A percentile compares a stretch with the other conserved stretches of the same genome.
Evolutionary conservation across 2,329 filamentous ascomycete species (phyloP).

Genomic region (Penicillium aurantiogriseum): DNA sequence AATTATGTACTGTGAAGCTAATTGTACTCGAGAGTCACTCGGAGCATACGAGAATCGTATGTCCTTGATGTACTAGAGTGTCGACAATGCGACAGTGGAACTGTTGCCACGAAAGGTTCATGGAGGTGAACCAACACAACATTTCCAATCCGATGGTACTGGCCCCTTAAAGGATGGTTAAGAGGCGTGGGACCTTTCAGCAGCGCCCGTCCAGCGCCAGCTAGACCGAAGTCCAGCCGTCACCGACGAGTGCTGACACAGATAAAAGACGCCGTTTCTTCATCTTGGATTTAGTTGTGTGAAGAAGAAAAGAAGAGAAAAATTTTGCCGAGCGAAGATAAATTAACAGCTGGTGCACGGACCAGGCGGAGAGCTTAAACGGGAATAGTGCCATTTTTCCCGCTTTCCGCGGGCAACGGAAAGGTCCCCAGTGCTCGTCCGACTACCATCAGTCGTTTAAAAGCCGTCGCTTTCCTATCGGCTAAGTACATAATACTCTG

Average conservation of each 20-base stretch:
- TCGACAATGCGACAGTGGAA: not conserved
- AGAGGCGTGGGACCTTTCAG: conserved; percentile 38
- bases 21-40: conserved; percentile 6
- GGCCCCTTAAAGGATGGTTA: conserved; percentile 38
- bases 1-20: not conserved
- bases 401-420: conserved; percentile 42
- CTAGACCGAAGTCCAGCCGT: conserved; percentile 21
- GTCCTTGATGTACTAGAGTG: conserved; percentile 3
- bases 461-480: conserved; percentile 24
- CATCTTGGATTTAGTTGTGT: conserved; percentile 46
- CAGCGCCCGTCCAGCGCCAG: conserved; percentile 38
- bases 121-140: conserved; percentile 21
- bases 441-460: conserved; percentile 19
- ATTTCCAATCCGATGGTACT: conserved; percentile 37
- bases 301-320: conserved; percentile 30
- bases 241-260: conserved; percentile 39
- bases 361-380: conserved; percentile 21
- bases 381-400: conserved; percentile 24
- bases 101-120: not conserved
- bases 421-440: conserved; percentile 17
- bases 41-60: not conserved
- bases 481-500: conserved; percentile 13
- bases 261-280: conserved; percentile 36
- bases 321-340: conserved; percentile 18
- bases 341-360: conserved; percentile 16